These are phyloP conservation scores for Aspergillus tamarii DNA, from an alignment of 2,329 filamentous ascomycete species.

Conservation along the genomic window DNA sequence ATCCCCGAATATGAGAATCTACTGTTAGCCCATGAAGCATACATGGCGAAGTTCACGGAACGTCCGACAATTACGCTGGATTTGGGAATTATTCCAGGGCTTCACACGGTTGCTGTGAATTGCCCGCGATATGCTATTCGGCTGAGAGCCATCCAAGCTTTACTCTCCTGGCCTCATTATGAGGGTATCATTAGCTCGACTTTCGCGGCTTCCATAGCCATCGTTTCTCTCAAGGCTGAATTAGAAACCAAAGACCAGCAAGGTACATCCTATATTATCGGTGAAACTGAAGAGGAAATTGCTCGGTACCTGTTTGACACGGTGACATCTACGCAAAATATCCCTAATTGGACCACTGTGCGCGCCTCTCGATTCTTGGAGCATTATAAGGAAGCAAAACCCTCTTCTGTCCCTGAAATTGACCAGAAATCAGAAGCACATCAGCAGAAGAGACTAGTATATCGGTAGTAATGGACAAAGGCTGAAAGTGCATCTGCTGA, in stretches of 20 bases:
- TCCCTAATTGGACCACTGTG: not conserved
- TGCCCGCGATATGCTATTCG: not conserved
- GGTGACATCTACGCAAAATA: not conserved
- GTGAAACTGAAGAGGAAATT: not conserved
- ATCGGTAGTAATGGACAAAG: not conserved
- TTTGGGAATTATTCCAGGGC: not conserved
- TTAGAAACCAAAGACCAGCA: not conserved
- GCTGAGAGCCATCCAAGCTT: not conserved
- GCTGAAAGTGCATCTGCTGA: not conserved
- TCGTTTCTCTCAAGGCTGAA: not conserved
- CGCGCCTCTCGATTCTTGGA: not conserved
- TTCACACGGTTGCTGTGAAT: not conserved
- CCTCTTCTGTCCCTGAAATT: not conserved
- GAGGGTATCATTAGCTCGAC: not conserved
- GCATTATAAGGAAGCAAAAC: not conserved
- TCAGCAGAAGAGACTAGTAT: not conserved
- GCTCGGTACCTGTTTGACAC: not conserved
- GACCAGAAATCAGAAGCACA: not conserved
- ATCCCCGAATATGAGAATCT: not conserved
- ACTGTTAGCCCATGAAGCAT: not conserved
- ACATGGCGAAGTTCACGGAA: not conserved
- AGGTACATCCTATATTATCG: not conserved
- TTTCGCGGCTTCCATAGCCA: not conserved
- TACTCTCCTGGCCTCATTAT: conserved; percentile 10
- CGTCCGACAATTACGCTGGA: conserved; percentile 7